Evolutionary conservation across 805 yeast genomes (phyloP), one percentile per base, ranked within the genome.

Genomic region (Candida pini): DNA sequence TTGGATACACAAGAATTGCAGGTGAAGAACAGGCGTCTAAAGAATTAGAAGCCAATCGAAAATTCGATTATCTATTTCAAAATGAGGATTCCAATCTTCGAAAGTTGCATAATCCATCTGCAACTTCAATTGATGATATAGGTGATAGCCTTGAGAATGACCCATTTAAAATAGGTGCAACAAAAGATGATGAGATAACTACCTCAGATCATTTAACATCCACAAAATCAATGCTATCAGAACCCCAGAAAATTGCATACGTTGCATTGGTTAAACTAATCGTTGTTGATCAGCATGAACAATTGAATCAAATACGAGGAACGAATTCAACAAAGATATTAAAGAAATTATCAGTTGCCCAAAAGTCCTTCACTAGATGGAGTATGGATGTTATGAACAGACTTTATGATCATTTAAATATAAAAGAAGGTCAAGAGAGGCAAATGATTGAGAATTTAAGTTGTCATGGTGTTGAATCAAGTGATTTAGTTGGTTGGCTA

Each of bases 231-330:
- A 73, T 92, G 75, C 68, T 92, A 12, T 69, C 78, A 6, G 97
- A 87, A 13, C 67, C 81, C 12, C 96, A 92, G 56, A 81, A 85
- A 49, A 81, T 89, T 41, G 97, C 97, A 2, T 92, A 92, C 53
- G 83, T 84, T 6, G 97, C 96, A 0, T 68, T 90, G 8, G 78
- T 82, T 7, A 81, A 84, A 46, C 70, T 92, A 23, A 69, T 82
- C 5, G 71, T 80, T 34, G 84, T 82, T 17, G 84, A 83, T 15
- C 76, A 88, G 81, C 95, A 95, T 14, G 73, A 85, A 0, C 78
- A 76, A n/a, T 60, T 89, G 38, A 89, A 92, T 1, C 62, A 65
- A 33, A 54, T 78, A 15, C 70, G 75, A 36, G 73, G 73, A 8
- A 64, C 78, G 0, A 71, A 75, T 3, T 62, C 72, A 4, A 62